Evolutionary conservation across 2,329 filamentous ascomycete species (phyloP).

Genomic region (Didymella keratinophila): DNA sequence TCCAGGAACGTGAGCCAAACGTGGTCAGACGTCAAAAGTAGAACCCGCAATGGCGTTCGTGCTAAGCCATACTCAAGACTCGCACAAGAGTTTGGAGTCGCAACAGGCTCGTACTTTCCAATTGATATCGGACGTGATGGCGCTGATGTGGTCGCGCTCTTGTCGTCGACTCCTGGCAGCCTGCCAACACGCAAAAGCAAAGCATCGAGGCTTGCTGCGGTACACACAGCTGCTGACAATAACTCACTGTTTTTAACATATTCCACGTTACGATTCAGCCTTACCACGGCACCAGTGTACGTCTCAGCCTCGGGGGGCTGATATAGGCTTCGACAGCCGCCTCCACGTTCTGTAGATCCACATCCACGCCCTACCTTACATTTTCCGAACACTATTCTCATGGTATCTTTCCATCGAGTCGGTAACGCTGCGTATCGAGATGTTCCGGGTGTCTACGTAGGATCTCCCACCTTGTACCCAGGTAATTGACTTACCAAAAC

Average conservation of each 20-base stretch:
- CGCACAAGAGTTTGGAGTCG: constrained; percentile 12
- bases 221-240: not conserved
- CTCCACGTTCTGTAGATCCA: not conserved
- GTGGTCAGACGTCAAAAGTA: constrained; percentile 24
- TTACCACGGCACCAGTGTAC: not conserved
- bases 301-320: constrained; percentile 12
- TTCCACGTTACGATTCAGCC: constrained; percentile 6
- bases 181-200: constrained; percentile 1
- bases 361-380: constrained; percentile 5
- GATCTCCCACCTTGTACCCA: not conserved
- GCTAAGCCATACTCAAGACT: constrained; percentile 25
- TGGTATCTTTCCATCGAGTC: constrained; percentile 38
- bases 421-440: constrained; percentile 46
- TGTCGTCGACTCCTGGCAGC: constrained; percentile 6
- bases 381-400: constrained; percentile 15
- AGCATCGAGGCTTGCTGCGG: not conserved
- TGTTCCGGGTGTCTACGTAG: constrained; percentile 43
- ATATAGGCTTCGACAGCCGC: constrained; percentile 4
- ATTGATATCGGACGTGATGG: constrained; percentile 25
- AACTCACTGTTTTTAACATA: not conserved
- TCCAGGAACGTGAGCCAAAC: constrained; percentile 31
- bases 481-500: constrained; percentile 4
- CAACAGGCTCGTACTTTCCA: constrained; percentile 18
- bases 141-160: constrained; percentile 8
- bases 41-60: constrained; percentile 25